Conservation (phyloP, 108 stramenopile genomes). For the Skeletonema potamos region DNA sequence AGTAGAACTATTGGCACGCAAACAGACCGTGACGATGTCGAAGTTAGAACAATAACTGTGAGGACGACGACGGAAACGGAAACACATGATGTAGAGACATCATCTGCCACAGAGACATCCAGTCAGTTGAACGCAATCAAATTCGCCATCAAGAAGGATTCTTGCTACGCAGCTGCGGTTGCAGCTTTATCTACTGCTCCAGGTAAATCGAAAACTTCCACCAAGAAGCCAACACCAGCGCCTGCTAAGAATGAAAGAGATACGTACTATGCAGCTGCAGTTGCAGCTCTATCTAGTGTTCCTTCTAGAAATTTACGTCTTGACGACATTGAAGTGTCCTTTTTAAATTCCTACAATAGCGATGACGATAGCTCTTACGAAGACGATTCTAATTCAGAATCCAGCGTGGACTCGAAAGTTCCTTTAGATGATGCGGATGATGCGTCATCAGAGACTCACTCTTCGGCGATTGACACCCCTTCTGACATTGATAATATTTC, state of each 20-base stretch:
- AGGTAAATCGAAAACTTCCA: not conserved
- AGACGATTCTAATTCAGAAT: not conserved
- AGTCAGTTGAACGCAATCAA: not conserved
- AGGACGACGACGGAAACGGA: not conserved
- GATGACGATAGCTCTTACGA: not conserved
- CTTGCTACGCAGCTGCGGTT: not conserved
- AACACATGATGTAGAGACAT: not conserved
- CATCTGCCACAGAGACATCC: not conserved
- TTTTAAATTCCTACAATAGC: not conserved
- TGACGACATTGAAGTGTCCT: not conserved
- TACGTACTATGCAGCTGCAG: conserved; percentile 22
- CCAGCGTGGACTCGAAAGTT: not conserved
- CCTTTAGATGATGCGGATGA: not conserved
- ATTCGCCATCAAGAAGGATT: conserved; percentile 17
- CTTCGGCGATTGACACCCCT: conserved; percentile 47
- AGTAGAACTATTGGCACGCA: conserved; percentile 23
- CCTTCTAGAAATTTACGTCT: not conserved
- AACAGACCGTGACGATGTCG: not conserved
- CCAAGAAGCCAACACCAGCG: not conserved
- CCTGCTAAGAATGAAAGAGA: not conserved
- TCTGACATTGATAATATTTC: conserved; percentile 40
- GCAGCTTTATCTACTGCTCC: not conserved
- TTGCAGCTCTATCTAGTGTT: conserved; percentile 10
- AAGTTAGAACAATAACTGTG: conserved; percentile 3
- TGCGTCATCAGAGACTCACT: conserved; percentile 22